Base-by-base conservation (phyloP, 768 basidiomycete species). In the Hypholoma fasciculare region DNA sequence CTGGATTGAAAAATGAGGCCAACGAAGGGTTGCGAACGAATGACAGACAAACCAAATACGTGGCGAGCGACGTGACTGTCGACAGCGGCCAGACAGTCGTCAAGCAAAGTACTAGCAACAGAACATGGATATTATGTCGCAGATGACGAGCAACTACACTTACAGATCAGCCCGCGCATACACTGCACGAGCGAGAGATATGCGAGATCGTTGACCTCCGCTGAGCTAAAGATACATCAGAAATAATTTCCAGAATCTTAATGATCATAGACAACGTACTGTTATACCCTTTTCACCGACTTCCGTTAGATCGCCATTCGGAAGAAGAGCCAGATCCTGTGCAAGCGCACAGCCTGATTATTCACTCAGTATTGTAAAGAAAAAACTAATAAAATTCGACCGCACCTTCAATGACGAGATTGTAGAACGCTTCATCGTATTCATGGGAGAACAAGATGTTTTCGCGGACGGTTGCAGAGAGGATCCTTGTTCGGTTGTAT, bases 401-500 rank as follows among this genome's bases (percentile, higher is more conserved):
- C 68, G 4, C 46, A 88, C 91, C 90, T 76, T 94, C 91, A 4
- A 95, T 71, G 4, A 95, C 93, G 14, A 87, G 67, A 54, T 90
- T 82, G 64, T 96, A 96, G 63, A 93, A 96, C 0, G 78, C 79
- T 60, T 90, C 88, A 52, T 98, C 94, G 60, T 89, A 97, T 63
- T 87, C 82, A 71, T 96, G 90, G 9, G 88, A 94, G 74, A 98
- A 98, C 36, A 92, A 67, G 59, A 98, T 98, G 66, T 98, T 98
- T 43, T 94, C 92, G 38, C 89, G 83, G 50, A 98, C 83, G 2
- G 91, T 88, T 0, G 92, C 85, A 1, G 92, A 93, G 71, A 96
- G 81, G 44, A 97, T 85, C 90, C 89, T 34, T 90, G 27, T 4
- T 11, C 20, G 14, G 19, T 14, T 26, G n/a, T 34, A 38, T 47